A percentile compares a stretch with the other conserved stretches of the same genome.
These are phyloP conservation scores for Rhodotorula diobovata DNA, from an alignment of 768 basidiomycete genomes.

Conservation along the genomic window DNA sequence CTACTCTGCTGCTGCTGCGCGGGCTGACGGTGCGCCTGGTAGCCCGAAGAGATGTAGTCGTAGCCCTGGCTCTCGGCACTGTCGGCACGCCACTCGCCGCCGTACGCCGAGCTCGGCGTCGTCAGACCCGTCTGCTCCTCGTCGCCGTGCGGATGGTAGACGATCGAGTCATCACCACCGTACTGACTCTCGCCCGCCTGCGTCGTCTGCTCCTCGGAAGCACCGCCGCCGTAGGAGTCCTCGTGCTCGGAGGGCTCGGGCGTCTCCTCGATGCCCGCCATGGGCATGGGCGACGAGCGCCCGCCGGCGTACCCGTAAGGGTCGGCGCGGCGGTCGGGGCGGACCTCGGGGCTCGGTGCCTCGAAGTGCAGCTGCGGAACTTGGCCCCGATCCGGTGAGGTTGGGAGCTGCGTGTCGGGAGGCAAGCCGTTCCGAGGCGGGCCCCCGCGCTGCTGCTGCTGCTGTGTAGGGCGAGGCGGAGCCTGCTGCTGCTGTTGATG, in stretches of 20 bases:
- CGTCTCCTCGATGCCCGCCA: constrained; percentile 33
- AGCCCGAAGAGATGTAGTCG: constrained; percentile 25
- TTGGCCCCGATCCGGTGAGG: neutral
- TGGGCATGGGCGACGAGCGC: constrained; percentile 5
- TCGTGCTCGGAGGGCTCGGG: constrained; percentile 18
- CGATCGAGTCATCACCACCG: constrained; percentile 7
- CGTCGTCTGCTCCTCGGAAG: constrained; percentile 2
- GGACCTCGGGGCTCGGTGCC: constrained; percentile 19
- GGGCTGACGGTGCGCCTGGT: constrained; percentile 1
- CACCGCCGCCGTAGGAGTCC: constrained; percentile 1
- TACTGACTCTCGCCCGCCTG: neutral
- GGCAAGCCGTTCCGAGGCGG: neutral
- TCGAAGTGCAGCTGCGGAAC: constrained; percentile 27
- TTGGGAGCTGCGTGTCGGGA: neutral
- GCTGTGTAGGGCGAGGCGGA: neutral
- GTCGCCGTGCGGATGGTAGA: neutral
- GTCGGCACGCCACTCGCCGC: constrained; percentile 36
- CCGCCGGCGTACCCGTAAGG: constrained; percentile 13
- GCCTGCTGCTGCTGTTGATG: neutral
- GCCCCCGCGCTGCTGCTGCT: neutral
- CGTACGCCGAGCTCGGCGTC: constrained; percentile 34
- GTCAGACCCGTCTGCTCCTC: constrained; percentile 10
- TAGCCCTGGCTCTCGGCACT: constrained; percentile 17
- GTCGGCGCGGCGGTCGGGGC: neutral
- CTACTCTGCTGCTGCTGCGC: neutral